A percentile compares a stretch with the other conserved stretches of the same genome.
Evolutionary conservation across 1,284 basidiomycete species (phyloP).

Genomic region (Pseudozyma flocculosa): DNA sequence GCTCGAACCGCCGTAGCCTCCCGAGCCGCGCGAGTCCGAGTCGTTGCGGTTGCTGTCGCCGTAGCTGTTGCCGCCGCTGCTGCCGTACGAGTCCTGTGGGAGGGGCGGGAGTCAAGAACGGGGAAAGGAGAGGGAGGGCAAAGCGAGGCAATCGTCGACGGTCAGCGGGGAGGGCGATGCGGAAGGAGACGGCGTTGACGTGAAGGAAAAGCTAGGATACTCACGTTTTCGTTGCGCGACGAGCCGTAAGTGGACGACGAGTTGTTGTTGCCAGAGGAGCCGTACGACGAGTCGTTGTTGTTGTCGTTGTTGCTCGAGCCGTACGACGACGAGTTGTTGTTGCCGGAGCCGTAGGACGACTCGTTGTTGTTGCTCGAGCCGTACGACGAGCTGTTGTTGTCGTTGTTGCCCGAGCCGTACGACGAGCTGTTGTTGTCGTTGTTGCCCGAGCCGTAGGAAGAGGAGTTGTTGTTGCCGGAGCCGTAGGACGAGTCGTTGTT

Average conservation of each 20-base stretch:
- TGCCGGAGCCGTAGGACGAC: constrained; percentile 1
- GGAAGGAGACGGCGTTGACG: not conserved
- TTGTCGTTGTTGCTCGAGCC: constrained; percentile 1
- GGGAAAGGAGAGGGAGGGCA: not conserved
- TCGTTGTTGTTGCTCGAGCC: constrained; percentile 7
- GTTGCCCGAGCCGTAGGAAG: constrained; percentile 7
- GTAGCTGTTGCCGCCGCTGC: constrained; percentile 3
- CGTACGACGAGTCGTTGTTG: too few relatives aligned
- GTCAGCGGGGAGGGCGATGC: not conserved
- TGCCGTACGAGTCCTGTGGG: constrained; percentile 6
- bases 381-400: constrained; percentile 8
- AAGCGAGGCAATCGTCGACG: not conserved
- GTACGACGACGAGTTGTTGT: constrained; percentile 9
- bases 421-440: constrained; percentile 10
- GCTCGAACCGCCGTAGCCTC: constrained; percentile 8
- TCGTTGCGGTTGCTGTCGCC: constrained; percentile 4
- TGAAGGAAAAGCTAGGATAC: not conserved
- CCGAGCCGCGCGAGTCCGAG: constrained; percentile 5
- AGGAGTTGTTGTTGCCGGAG: constrained; percentile 8
- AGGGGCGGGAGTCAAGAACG: not conserved
- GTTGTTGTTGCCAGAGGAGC: constrained; percentile 4
- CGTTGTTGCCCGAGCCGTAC: constrained; percentile 7
- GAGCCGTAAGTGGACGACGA: too few relatives aligned
- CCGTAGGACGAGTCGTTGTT: constrained; percentile 11
- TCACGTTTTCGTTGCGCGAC: too few relatives aligned